Evolutionary conservation across 148 eudicot species (phyloP).

Genomic region (Camellia granthamiana): DNA sequence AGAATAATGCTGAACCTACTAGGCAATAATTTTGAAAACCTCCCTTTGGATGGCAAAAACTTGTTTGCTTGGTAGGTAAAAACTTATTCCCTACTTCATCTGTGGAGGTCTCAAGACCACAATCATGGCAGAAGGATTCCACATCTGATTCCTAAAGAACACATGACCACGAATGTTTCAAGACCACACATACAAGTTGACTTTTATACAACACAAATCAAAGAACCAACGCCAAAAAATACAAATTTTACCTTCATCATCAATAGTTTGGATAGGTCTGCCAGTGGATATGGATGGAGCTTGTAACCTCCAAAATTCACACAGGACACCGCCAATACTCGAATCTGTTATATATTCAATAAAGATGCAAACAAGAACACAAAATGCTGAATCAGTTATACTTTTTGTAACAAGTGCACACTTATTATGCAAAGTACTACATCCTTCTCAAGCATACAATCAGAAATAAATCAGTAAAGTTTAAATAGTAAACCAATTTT

Average conservation of each 20-base stretch:
- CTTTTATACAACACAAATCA: conserved; percentile 4
- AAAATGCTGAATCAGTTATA: conserved; percentile 4
- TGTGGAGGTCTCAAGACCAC: conserved; percentile 62
- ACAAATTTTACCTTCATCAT: conserved; percentile 60
- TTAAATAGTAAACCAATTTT: neutral
- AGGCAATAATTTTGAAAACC: conserved; percentile 36
- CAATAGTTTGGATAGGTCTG: conserved; percentile 58
- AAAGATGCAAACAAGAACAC: conserved; percentile 3
- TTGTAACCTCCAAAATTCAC: conserved; percentile 78
- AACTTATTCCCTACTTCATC: conserved; percentile 61
- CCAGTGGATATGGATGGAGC: conserved; percentile 84
- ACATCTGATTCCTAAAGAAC: conserved; percentile 63
- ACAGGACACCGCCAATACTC: conserved; percentile 66
- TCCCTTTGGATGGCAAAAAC: conserved; percentile 48
- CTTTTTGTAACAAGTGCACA: neutral
- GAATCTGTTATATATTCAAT: conserved; percentile 43
- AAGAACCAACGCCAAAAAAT: neutral
- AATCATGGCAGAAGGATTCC: conserved; percentile 65
- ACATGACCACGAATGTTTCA: neutral
- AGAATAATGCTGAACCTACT: conserved; percentile 38
- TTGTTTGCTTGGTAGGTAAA: conserved; percentile 71
- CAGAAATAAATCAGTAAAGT: too few species aligned
- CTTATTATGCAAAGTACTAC: neutral
- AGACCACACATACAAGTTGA: neutral
- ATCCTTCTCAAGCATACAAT: neutral